Conservation (phyloP, 148 eudicot species). For the Pharnaceum exiguum region DNA sequence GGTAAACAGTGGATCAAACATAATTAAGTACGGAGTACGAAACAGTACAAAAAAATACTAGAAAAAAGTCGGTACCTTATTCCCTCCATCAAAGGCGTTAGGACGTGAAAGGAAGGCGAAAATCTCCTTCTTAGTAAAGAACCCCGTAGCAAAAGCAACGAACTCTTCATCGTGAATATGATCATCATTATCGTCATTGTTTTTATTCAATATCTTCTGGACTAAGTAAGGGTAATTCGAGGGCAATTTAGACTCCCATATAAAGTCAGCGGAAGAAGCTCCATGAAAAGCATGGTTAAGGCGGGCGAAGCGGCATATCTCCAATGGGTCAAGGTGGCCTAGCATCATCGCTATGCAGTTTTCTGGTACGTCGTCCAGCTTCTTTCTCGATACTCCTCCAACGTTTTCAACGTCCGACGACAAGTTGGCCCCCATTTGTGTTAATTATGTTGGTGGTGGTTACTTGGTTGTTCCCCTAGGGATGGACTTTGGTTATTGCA, state of each 20-base stretch:
- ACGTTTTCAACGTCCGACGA: neutral
- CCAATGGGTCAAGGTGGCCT: slow-evolving; percentile 62
- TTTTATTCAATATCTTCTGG: slow-evolving; percentile 13
- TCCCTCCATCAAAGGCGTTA: slow-evolving; percentile 54
- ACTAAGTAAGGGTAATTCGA: slow-evolving; percentile 44
- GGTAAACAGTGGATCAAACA: no score
- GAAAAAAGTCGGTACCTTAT: slow-evolving; percentile 40
- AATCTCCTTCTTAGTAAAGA: slow-evolving; percentile 49
- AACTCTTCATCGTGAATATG: neutral
- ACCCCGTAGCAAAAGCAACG: slow-evolving; percentile 4
- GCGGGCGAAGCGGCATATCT: slow-evolving; percentile 71
- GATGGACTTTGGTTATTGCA: neutral
- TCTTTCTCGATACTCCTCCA: slow-evolving; percentile 6
- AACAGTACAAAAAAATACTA: neutral
- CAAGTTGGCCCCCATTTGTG: slow-evolving; percentile 20
- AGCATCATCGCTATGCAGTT: slow-evolving; percentile 70
- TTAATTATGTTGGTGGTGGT: neutral
- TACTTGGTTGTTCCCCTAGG: no score
- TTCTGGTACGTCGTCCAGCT: slow-evolving; percentile 76
- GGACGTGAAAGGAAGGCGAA: slow-evolving; percentile 54
- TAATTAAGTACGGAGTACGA: no score
- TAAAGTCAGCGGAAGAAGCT: slow-evolving; percentile 84
- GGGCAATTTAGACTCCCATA: slow-evolving; percentile 79
- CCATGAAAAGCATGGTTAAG: slow-evolving; percentile 62
- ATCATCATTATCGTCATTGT: neutral